Base-by-base conservation (phyloP, 306 rosid genomes). In the Coriaria nepalensis region DNA sequence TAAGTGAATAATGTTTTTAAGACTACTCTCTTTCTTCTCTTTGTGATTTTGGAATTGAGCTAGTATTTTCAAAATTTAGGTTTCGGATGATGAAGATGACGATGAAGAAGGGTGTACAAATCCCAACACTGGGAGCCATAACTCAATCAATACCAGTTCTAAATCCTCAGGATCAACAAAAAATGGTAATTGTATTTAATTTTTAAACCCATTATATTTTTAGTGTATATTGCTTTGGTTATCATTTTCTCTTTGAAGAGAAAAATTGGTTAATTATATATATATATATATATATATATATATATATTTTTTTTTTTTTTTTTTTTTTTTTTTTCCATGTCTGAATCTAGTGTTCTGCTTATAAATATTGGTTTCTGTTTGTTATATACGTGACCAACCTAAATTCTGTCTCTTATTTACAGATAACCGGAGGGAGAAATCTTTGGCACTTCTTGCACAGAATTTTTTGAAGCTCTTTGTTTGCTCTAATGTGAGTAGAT, bases 391-490 rank as follows among this genome's bases (percentile, higher is more conserved):
- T 66, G 58, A 62, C 51, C 48, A 13, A 45, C 33, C 5, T 50
- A 37, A 32, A 43, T 57, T 35, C 55, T 43, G 40, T 20, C 57
- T 15, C 38, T 45, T 29, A 33, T 11, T 13, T 58, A 37, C 55
- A 77, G 83, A 66, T 15, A 50, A 68, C 71, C 68, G 72, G 45
- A 74, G 72, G 15, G 86, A 74, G 37, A 78, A 74, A 12, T 74
- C 86, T 37, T 70, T 78, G 8, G 69, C 78, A 8, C 71, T 68
- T 47, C 66, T 78, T 43, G 66, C 81, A 0, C 69, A 68, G 57
- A 78, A 68, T 53, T 78, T 78, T 49, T 68, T 78, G 49, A 78
- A 74, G 74, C 72, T 74, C 20, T 78, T 78, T 49, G 65, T 78
- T 9, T 74, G 77, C 60, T 65, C 71, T 39, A 62, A 65, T 37